Evolutionary conservation across 1,284 basidiomycete species (phyloP), one percentile per base, ranked within the genome.

Genomic region (Malassezia nana): DNA sequence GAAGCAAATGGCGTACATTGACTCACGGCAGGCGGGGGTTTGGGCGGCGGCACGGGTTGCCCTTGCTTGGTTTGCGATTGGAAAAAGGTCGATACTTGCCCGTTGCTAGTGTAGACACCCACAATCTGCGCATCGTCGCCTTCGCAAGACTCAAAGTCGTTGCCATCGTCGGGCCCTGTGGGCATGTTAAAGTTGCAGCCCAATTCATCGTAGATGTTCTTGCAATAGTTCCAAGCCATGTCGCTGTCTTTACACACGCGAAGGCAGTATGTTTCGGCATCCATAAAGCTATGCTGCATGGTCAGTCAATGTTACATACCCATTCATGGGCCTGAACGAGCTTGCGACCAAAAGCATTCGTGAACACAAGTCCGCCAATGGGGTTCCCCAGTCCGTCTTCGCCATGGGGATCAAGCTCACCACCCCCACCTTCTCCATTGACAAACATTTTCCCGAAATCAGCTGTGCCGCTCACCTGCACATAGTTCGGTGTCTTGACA

Each of bases 361-460:
- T 65, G 50, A 65, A 71, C 10, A 71, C 56, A 6, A 71, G 55
- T 24, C 66, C 67, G 10, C 69, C 69, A 43, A 66, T 63, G 2
- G 67, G 69, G 50, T 71, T 71, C 4, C 61, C 60, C 2, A 61
- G 40, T 28, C 62, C 67, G 44, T 69, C 67, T 6, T 63, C 58
- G n/a, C 69, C 69, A 52, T 69, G 67, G 6, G 63, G 62, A 50
- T 71, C 68, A 41, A 71, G 64, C 46, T 71, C 69, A 40, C 69
- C 69, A 15, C 69, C 69, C 18, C 55, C 58, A 42, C 67, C 69
- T 35, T 63, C 57, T 0, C 32, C 42, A 13, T 57, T 58, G 50
- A 68, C 57, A 30, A 56, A 38, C 31, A 71, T 55, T 28, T 46
- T 60, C 46, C 60, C 63, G 35, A 69, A 65, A 25, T 66, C 58